Evolutionary conservation across 148 eudicot species (phyloP).

Genomic region (Nepenthes gracilis): DNA sequence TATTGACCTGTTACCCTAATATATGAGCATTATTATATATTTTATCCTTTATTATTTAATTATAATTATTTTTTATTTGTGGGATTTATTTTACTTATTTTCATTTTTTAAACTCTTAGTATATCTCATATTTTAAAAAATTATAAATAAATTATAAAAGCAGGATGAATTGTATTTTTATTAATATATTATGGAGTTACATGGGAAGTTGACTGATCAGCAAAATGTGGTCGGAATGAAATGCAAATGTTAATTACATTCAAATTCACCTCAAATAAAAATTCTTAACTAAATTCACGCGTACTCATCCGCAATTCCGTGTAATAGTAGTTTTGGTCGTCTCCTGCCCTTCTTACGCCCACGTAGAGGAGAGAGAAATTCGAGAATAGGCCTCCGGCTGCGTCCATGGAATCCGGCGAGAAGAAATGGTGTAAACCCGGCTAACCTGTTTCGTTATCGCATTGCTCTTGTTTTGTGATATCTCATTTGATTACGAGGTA

Average conservation of each 20-base stretch:
- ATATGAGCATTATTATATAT: too few species aligned
- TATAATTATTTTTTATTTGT: too few species aligned
- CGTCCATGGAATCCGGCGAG: conserved; percentile 3
- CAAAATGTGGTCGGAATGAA: conserved; percentile 95
- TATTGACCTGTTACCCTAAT: too few species aligned
- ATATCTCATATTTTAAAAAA: too few species aligned
- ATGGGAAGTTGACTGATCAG: conserved; percentile 18
- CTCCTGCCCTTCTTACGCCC: not conserved
- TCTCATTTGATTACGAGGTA: too few species aligned
- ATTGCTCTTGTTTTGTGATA: too few species aligned
- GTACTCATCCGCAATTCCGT: conserved; percentile 59
- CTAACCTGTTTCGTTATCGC: not conserved
- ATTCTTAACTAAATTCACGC: conserved; percentile 60
- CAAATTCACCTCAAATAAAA: conserved; percentile 23
- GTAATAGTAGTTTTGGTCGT: conserved; percentile 12
- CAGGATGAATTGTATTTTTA: too few species aligned
- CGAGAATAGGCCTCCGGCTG: conserved; percentile 10
- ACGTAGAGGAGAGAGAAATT: not conserved
- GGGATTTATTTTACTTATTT: too few species aligned
- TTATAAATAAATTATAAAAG: too few species aligned
- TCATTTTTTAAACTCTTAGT: too few species aligned
- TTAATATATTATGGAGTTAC: conserved; percentile 21
- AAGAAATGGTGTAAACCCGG: not conserved
- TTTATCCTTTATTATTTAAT: too few species aligned
- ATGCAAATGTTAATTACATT: conserved; percentile 53